Base-by-base conservation (phyloP, 306 rosid genomes). In the Cicer yamashitae region DNA sequence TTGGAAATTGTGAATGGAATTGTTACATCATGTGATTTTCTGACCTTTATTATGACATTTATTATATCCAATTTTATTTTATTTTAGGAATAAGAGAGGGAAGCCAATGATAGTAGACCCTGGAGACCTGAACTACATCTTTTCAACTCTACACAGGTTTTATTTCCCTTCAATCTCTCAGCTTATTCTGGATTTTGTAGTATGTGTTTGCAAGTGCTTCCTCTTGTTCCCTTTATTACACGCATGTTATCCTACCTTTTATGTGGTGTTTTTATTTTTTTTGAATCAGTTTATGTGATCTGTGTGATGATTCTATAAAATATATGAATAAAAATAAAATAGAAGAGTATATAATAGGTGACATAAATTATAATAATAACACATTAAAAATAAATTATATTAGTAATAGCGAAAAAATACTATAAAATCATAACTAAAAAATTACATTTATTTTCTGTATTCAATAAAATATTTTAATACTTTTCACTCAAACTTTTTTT, bases 131-230 rank as follows among this genome's bases (percentile, higher is more conserved):
- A 9, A 96, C 97, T 61, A 83, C 96, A 46, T 84, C 97, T 52
- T 94, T 94, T 82, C 91, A 91, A 87, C 96, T 94, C 45, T 94
- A 88, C 74, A 90, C 98, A 90, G 97, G 98, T 93, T 80, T 72
- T 73, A 5, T 48, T 52, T 38, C 61, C 41, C 63, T 30, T 30
- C 57, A 10, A 13, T 59, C 68, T 57, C 62, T 82, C 4, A 43
- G 1, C 52, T 46, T 60, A n/a, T 30, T 30, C 34, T 25, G 30
- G 30, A 25, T 25, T 22, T 30, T 30, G 50, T 30, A 25, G 4
- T 30, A 30, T 10, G n/a, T 45, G 50, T 45, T 8, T 30, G 34
- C 5, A 20, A 39, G 30, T 76, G 77, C 69, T 38, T 70, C 54
- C 47, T 38, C 6, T 45, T 20, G 46, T 56, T 54, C 22, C 64